Base-by-base conservation (phyloP, 768 basidiomycete species). In the Mycena chlorophos region DNA sequence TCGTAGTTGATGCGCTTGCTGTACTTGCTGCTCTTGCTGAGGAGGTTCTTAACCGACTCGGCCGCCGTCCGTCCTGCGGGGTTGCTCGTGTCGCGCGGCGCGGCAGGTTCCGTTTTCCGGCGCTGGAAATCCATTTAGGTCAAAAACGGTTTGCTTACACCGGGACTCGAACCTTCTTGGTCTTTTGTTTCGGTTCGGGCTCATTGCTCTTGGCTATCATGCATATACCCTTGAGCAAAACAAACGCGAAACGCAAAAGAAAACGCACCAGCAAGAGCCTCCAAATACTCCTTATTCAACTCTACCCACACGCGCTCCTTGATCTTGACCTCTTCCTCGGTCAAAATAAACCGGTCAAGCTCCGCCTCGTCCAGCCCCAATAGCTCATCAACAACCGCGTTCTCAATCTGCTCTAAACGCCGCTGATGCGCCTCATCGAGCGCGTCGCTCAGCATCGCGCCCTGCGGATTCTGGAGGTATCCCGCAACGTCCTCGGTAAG, bases 301-400 rank as follows among this genome's bases (percentile, higher is more conserved):
- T 95, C 93, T 46, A 95, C 92, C 94, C 94, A 98, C 1, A 97
- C 84, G 12, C 91, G 85, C 68, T 93, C 91, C 69, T 91, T 98
- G 65, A 92, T 78, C 67, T 77, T 84, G 3, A 91, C 87, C 69
- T 96, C 94, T 22, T 88, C 88, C 30, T 88, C 87, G 6, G 79
- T 83, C 22, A 94, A 71, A 52, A 92, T 73, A 66, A 97, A 89
- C 23, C 75, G 76, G 68, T 96, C 88, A 39, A 97, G 78, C 67
- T 98, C 94, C 4, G 87, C 91, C 65, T 98, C 94, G 69, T 97
- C 88, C n/a, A 98, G 76, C 16, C 88, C 91, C 20, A 76, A 67
- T 43, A 93, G 72, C 59, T 89, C 87, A 61, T 91, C 84, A 12
- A 72, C 76, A 31, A 76, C 80, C 40, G 74, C n/a, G 45, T 26